A percentile compares a stretch with the other conserved stretches of the same genome.
These are phyloP conservation scores for Ustilago curta DNA, from an alignment of 1,284 basidiomycete species.

Conservation along the genomic window DNA sequence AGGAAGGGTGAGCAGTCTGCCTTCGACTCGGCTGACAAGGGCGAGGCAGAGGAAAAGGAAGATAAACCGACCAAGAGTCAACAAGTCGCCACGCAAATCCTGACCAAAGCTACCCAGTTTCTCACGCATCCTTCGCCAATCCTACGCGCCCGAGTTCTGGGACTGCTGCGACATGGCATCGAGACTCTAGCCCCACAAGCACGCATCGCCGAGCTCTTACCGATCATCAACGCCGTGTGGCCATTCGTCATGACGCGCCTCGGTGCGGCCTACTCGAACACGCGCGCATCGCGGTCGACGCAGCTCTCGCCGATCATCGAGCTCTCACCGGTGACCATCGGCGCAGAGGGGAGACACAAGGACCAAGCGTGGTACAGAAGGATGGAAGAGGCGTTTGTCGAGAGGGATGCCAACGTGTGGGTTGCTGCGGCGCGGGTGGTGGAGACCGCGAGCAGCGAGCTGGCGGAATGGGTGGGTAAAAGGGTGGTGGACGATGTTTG, in stretches of 20 bases:
- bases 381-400: slow-evolving; percentile 25
- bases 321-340: neutral
- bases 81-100: slow-evolving; percentile 40
- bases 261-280: slow-evolving; percentile 33
- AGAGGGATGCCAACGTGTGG: slow-evolving; percentile 57
- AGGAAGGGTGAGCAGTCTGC: slow-evolving; percentile 7
- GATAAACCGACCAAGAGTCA: slow-evolving; percentile 44
- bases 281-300: neutral
- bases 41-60: slow-evolving; percentile 15
- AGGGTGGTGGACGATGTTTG: slow-evolving; percentile 58
- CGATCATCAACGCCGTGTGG: slow-evolving; percentile 63
- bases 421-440: slow-evolving; percentile 53
- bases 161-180: slow-evolving; percentile 46
- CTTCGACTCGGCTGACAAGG: slow-evolving; percentile 5
- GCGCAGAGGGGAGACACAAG: neutral
- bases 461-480: slow-evolving; percentile 55
- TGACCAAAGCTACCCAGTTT: slow-evolving; percentile 41
- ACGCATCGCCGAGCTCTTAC: slow-evolving; percentile 54
- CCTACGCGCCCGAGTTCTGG: slow-evolving; percentile 43
- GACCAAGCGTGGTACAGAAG: slow-evolving; percentile 13
- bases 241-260: slow-evolving; percentile 62
- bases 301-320: slow-evolving; percentile 32
- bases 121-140: slow-evolving; percentile 50
- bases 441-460: slow-evolving; percentile 27
- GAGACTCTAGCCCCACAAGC: slow-evolving; percentile 43